A percentile compares a stretch with the other conserved stretches of the same genome.
Conservation (phyloP, 2,329 filamentous ascomycete species). For the Botryotinia narcissicola region DNA sequence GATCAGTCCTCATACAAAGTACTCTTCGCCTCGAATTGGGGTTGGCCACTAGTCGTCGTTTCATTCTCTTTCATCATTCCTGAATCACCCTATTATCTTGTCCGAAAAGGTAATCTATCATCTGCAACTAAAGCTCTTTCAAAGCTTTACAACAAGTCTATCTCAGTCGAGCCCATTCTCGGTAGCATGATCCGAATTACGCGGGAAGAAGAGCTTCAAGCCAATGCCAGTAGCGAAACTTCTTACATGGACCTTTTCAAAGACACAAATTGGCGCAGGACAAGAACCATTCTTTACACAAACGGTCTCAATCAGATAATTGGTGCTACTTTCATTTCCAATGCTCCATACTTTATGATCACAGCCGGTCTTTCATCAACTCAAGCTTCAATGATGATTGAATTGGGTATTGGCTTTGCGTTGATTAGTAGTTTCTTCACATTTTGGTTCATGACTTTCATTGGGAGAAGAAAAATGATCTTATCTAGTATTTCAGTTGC, state of each 20-base stretch:
- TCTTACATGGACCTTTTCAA: constrained; percentile 10
- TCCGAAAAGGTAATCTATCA: not conserved
- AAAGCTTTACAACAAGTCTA: not conserved
- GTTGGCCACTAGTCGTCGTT: not conserved
- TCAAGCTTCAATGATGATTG: constrained; percentile 8
- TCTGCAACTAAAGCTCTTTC: not conserved
- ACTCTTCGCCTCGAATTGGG: constrained; percentile 3
- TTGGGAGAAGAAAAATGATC: constrained; percentile 10
- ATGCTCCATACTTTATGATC: constrained; percentile 11
- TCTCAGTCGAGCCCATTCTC: not conserved
- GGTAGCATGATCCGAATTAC: not conserved
- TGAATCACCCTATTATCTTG: not conserved
- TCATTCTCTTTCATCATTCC: not conserved
- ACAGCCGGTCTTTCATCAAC: not conserved
- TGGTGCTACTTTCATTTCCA: constrained; percentile 7
- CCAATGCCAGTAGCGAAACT: not conserved
- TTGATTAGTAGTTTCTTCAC: constrained; percentile 9
- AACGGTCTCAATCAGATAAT: constrained; percentile 15
- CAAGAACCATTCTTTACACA: constrained; percentile 5
- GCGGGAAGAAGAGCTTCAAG: not conserved
- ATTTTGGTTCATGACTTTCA: constrained; percentile 14
- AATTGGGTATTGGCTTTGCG: constrained; percentile 7
- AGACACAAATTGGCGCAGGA: constrained; percentile 13
- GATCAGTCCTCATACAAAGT: constrained; percentile 13
- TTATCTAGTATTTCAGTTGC: not conserved